A percentile compares a stretch with the other conserved stretches of the same genome.
phyloP scores from a whole-genome alignment of 2,329 filamentous ascomycete genomes.

The Ceratocystis variospora region DNA sequence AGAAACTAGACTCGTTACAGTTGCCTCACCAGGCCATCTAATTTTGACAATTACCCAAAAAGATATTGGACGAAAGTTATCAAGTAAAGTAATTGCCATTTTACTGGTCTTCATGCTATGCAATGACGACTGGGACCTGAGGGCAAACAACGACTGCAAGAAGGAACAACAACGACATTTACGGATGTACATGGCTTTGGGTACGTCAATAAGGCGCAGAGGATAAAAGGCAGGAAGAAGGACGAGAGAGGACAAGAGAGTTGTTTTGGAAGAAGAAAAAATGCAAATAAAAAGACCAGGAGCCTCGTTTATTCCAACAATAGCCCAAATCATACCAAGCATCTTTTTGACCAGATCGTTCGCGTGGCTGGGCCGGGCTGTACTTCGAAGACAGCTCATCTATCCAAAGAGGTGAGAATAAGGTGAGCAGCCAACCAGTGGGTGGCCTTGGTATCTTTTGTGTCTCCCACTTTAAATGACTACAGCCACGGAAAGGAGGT shows the following conservation, averaged over 20 bases:
- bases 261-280: too few relatives aligned
- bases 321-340: too few relatives aligned
- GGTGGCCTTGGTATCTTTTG: neutral
- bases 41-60: neutral
- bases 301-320: too few relatives aligned
- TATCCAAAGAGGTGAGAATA: too few relatives aligned
- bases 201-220: too few relatives aligned
- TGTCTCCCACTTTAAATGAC: neutral
- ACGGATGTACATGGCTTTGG: neutral
- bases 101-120: neutral
- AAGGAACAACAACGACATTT: neutral
- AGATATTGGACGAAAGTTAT: neutral
- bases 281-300: too few relatives aligned
- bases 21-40: neutral
- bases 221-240: neutral
- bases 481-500: neutral
- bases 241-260: neutral
- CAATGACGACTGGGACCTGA: neutral
- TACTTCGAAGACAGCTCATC: neutral
- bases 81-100: neutral
- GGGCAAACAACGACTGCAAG: neutral
- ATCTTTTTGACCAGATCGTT: too few relatives aligned
- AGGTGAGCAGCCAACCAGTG: too few relatives aligned
- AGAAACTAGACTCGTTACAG: neutral
- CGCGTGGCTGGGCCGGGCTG: neutral